These are phyloP conservation scores for Aspergillus thermomutatus DNA, from an alignment of 2,329 filamentous ascomycete genomes.

Conservation along the genomic window DNA sequence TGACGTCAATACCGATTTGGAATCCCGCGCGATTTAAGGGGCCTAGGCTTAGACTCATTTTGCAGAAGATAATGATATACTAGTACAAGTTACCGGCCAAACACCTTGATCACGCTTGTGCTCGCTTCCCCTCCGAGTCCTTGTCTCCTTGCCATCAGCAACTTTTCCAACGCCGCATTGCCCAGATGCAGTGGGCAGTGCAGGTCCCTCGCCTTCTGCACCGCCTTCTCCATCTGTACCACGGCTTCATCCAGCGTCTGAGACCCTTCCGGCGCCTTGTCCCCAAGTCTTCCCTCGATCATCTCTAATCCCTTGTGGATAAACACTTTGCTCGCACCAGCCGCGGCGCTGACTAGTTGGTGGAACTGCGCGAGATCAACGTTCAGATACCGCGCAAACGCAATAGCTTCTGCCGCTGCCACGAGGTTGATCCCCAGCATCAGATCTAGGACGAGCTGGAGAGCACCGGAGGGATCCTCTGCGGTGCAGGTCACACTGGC, in stretches of 20 bases:
- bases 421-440: slow-evolving; percentile 49
- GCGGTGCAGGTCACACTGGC: slow-evolving; percentile 33
- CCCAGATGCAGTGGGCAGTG: slow-evolving; percentile 38
- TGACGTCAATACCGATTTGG: neutral
- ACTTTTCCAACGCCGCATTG: slow-evolving; percentile 34
- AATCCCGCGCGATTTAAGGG: neutral
- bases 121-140: slow-evolving; percentile 29
- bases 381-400: slow-evolving; percentile 45
- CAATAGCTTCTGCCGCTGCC: slow-evolving; percentile 47
- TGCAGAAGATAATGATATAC: neutral
- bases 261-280: slow-evolving; percentile 28
- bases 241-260: slow-evolving; percentile 38
- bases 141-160: slow-evolving; percentile 30
- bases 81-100: slow-evolving; percentile 15
- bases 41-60: neutral
- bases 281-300: slow-evolving; percentile 27
- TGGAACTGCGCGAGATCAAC: slow-evolving; percentile 46
- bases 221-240: slow-evolving; percentile 37
- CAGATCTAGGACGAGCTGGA: slow-evolving; percentile 42
- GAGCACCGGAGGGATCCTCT: slow-evolving; percentile 31
- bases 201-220: slow-evolving; percentile 41
- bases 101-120: slow-evolving; percentile 32
- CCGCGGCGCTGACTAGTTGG: slow-evolving; percentile 47
- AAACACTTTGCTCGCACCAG: slow-evolving; percentile 46
- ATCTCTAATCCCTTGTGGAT: slow-evolving; percentile 37